phyloP scores from a whole-genome alignment of 495 filamentous ascomycete species.

The Xylaria scruposa region DNA sequence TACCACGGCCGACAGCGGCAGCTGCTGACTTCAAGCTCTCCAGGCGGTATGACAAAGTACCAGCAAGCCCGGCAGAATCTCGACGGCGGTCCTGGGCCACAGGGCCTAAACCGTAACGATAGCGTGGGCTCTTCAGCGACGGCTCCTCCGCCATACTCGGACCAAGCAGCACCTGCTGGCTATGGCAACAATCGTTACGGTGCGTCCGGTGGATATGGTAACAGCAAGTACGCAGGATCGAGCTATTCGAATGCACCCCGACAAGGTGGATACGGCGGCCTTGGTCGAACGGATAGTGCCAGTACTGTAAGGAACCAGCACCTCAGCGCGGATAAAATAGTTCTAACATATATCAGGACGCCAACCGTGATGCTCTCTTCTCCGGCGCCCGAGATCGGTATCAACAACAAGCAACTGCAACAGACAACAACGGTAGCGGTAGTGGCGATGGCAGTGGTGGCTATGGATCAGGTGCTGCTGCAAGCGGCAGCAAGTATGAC shows the following conservation, averaged over 20 bases:
- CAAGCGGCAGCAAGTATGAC: constrained; percentile 51
- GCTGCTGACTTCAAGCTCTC: not conserved
- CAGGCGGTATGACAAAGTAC: constrained; percentile 44
- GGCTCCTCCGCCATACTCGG: constrained; percentile 33
- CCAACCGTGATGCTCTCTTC: constrained; percentile 67
- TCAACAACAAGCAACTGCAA: constrained; percentile 41
- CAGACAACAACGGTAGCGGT: not conserved
- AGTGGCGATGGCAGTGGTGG: constrained; percentile 32
- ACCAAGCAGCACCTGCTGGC: constrained; percentile 40
- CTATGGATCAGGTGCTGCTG: constrained; percentile 38
- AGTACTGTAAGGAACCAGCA: constrained; percentile 44
- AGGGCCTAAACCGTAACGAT: constrained; percentile 30
- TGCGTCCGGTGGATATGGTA: constrained; percentile 68
- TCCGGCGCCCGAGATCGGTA: constrained; percentile 65
- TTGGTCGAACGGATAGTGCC: constrained; percentile 63
- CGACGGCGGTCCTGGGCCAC: constrained; percentile 47
- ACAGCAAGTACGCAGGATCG: constrained; percentile 63
- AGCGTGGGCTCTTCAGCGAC: constrained; percentile 32
- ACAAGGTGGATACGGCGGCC: constrained; percentile 75
- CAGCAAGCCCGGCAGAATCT: constrained; percentile 45
- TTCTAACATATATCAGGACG: constrained; percentile 45
- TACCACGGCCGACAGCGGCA: not conserved
- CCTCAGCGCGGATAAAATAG: not conserved
- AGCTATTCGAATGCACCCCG: constrained; percentile 49
- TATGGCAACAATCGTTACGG: constrained; percentile 69